Evolutionary conservation across 1,284 basidiomycete species (phyloP).

Genomic region (Jaminaea rosea): DNA sequence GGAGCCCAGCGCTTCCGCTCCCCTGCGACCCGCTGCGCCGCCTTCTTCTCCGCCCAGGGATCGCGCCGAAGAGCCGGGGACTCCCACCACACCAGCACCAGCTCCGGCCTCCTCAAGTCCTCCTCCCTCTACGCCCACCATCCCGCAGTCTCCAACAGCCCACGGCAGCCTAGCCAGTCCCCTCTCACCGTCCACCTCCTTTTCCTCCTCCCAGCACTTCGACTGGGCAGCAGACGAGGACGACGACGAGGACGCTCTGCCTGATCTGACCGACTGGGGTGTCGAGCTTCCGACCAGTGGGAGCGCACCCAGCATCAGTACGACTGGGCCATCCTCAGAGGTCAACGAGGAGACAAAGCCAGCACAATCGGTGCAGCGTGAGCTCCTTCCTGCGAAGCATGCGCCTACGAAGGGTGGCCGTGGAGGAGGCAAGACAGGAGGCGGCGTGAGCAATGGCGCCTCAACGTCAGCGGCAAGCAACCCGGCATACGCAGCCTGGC

Average conservation of each 20-base stretch:
- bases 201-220: conserved; percentile 5
- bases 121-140: not conserved
- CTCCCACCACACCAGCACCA: conserved; percentile 1
- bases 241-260: conserved; percentile 30
- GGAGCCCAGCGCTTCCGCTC: too few species aligned
- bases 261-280: conserved; percentile 32
- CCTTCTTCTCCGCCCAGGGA: not conserved
- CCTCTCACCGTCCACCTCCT: conserved; percentile 1
- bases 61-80: not conserved
- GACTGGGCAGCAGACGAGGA: conserved; percentile 38
- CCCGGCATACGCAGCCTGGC: too few species aligned
- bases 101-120: not conserved
- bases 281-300: conserved; percentile 6
- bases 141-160: not conserved
- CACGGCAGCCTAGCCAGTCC: not conserved
- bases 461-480: too few species aligned
- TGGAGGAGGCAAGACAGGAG: too few species aligned
- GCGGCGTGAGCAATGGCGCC: too few species aligned
- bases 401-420: too few species aligned
- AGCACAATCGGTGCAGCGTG: too few species aligned
- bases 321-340: too few species aligned
- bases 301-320: too few species aligned
- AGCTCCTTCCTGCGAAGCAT: too few species aligned
- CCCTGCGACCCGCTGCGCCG: not conserved
- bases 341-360: too few species aligned